Base-by-base conservation (phyloP, 257 asterid species). In the Anisodus tanguticus region DNA sequence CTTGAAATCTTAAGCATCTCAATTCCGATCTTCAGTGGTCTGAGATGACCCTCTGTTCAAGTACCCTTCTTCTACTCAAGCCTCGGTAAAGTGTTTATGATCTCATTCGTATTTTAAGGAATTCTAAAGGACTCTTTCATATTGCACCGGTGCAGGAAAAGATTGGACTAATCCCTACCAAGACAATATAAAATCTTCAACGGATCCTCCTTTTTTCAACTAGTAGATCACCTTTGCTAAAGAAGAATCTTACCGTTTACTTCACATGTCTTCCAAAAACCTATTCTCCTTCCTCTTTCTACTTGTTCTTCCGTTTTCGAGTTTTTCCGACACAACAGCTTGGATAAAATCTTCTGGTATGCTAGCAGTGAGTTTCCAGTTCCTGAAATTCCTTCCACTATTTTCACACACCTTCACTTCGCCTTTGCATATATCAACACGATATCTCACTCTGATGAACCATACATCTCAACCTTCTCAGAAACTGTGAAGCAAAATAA, bases 301-400 rank as follows among this genome's bases (percentile, higher is more conserved):
- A 57, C 31, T 82, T 31, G 81, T 82, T 5, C 63, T 74, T 77
- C 80, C 59, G 13, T 80, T 58, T 35, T 63, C 70, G 35, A 64
- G 22, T 26, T 79, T 83, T 9, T 70, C 88, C 4, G n/a, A 66
- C 13, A 54, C 86, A 71, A 78, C 84, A 79, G 81, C 86, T n/a
- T 86, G 89, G 91, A 87, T 87, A 43, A 85, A 66, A 84, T 77
- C 92, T 8, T 85, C 80, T 90, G 92, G 90, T 83, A 51, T 26
- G 51, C 89, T 12, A 88, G 89, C 81, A 84, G 88, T 35, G 83
- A 74, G 71, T 85, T 81, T 80, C 90, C 90, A 45, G 77, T 82
- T 66, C 81, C 85, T 26, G 87, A 88, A 69, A 83, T 90, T 17
- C 89, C 87, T 8, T 85, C 92, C 17, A 84, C 70, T 17, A 84